Base-by-base conservation (phyloP, 306 rosid species). In the Gastrolobium bilobum region DNA sequence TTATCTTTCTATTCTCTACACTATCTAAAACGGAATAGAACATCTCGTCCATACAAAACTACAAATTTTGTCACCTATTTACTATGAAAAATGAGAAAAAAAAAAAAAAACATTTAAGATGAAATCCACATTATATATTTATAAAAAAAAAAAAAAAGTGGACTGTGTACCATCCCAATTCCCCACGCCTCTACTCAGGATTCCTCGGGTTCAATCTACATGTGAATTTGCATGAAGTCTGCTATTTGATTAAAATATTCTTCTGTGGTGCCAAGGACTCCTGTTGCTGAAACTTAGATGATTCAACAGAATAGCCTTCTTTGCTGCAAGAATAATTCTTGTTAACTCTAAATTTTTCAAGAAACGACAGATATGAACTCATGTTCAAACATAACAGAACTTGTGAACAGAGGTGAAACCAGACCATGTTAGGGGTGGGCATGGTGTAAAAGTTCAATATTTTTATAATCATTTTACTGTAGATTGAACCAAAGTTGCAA, bases 261-360 rank as follows among this genome's bases (percentile, higher is more conserved):
- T 56, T 33, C 2, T 7, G 62, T 51, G 29, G 61, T 79, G 69
- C 50, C 40, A 9, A 42, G 56, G 39, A 58, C 61, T 59, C 56
- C 11, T 20, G 59, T 6, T 14, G 47, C 68, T 47, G 61, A 26
- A 78, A 14, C 13, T 10, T 37, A 42, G 52, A 43, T 35, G 57
- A 56, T 47, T 91, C 90, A 89, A 68, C 93, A 91, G 75, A 91
- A 86, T 53, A 76, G 73, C 68, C 90, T 85, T 83, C 89, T 88
- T 64, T 57, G 86, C 97, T 91, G 92, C 85, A 86, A 59, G 40
- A 80, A 59, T 14, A 48, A 66, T 26, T 57, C 37, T 77, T 66
- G 13, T 50, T 54, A 69, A 38, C 42, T 13, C 75, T 84, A 1
- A 8, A 10, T 7, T 20, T 69, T 52, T 7, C 11, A 15, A 29